Conservation (phyloP, 2,329 filamentous ascomycete species). For the Rhynchosporium graminicola region DNA sequence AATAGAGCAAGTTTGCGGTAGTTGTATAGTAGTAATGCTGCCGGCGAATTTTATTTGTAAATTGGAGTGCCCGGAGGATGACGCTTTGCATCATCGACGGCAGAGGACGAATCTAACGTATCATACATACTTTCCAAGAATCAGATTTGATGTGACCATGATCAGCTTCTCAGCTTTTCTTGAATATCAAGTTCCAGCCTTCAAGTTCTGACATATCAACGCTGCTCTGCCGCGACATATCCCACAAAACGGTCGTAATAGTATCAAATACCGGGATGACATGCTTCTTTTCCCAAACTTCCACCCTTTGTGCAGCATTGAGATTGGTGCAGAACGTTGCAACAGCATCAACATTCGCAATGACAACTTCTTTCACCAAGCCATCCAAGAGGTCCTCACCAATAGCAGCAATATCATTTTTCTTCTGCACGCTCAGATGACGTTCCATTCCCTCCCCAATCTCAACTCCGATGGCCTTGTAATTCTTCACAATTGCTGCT, state of each 20-base stretch:
- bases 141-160: neutral
- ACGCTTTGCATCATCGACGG: neutral
- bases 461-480: slow-evolving; percentile 40
- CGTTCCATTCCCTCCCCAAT: slow-evolving; percentile 39
- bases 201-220: slow-evolving; percentile 38
- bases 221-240: slow-evolving; percentile 42
- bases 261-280: slow-evolving; percentile 45
- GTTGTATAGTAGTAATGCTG: neutral
- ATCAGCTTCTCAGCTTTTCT: slow-evolving; percentile 1
- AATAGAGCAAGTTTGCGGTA: slow-evolving; percentile 7
- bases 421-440: slow-evolving; percentile 43
- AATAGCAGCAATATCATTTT: slow-evolving; percentile 44
- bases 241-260: slow-evolving; percentile 46
- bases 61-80: neutral
- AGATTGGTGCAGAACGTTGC: slow-evolving; percentile 49
- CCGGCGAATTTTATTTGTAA: neutral
- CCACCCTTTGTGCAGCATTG: slow-evolving; percentile 43
- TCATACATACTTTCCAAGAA: neutral
- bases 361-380: slow-evolving; percentile 26
- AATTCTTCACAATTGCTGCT: slow-evolving; percentile 42
- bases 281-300: slow-evolving; percentile 44
- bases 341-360: slow-evolving; percentile 39
- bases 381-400: slow-evolving; percentile 39
- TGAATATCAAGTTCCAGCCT: slow-evolving; percentile 44
- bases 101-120: neutral